A percentile compares a stretch with the other conserved stretches of the same genome.
Conservation (phyloP, 176 grass and related monocot species). For the Miscanthus lutarioriparius region DNA sequence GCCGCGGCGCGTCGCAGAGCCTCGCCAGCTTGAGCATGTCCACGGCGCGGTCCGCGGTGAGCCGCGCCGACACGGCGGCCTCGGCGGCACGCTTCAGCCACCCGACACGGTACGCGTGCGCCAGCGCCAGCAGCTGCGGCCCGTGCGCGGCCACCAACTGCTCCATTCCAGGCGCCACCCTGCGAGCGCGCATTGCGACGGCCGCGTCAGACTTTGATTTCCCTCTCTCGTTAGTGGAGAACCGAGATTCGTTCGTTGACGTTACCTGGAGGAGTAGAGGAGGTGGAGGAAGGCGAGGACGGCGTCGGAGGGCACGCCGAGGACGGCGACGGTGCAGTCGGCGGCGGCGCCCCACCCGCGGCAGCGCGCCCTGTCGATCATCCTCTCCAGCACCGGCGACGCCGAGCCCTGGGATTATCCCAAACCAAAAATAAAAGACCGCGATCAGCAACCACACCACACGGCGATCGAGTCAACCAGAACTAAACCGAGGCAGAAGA, state of each 20-base stretch:
- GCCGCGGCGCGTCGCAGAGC: slow-evolving; percentile 79
- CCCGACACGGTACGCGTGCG: slow-evolving; percentile 71
- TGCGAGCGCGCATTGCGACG: background rate
- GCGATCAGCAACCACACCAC: background rate
- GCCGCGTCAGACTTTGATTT: background rate
- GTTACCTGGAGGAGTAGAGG: slow-evolving; percentile 60
- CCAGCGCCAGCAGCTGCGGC: slow-evolving; percentile 69
- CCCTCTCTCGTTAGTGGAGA: no score
- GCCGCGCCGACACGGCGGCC: slow-evolving; percentile 46
- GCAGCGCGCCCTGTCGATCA: slow-evolving; percentile 47
- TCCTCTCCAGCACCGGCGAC: slow-evolving; percentile 78
- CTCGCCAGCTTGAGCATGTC: slow-evolving; percentile 79
- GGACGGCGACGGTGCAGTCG: slow-evolving; percentile 52
- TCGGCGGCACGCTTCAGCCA: slow-evolving; percentile 83
- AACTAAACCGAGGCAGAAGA: background rate
- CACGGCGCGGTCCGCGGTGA: slow-evolving; percentile 49
- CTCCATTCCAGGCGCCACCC: slow-evolving; percentile 28
- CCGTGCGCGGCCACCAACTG: slow-evolving; percentile 46
- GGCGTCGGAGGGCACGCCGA: slow-evolving; percentile 58
- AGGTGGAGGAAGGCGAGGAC: slow-evolving; percentile 69
- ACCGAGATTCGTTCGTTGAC: no score
- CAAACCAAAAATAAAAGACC: background rate
- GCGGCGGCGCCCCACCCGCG: slow-evolving; percentile 23
- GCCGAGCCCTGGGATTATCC: slow-evolving; percentile 46
- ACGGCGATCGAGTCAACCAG: background rate